Evolutionary conservation across 108 stramenopile species (phyloP), one percentile per base, ranked within the genome.

Genomic region (Skeletonema potamos): DNA sequence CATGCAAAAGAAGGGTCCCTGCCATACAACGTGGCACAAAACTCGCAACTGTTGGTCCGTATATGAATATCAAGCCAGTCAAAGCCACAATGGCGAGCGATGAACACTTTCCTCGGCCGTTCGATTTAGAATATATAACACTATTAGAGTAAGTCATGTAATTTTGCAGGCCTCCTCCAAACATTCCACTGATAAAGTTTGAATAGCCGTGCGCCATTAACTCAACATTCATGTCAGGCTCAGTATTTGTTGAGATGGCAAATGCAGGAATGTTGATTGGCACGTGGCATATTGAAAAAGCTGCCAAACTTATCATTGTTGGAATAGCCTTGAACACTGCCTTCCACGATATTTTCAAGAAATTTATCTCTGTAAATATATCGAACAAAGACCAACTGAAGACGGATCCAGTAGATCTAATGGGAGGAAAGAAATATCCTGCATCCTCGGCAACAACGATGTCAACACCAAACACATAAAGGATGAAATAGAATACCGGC

Each of bases 261-360:
- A 91, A 86, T 17, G 87, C 82, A 20, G 92, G 92, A 55, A 93
- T 88, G 62, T 91, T 93, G 70, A 93, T 90, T 18, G 92, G 92
- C 11, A 93, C 89, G 65, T 93, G 92, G 41, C 89, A 87, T 37
- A 93, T 64, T 10, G 82, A 80, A 68, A 92, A 92, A 26, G 78
- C 68, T 55, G 76, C 65, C 71, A 89, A 69, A 22, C 79, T 78
- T 11, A 88, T 9, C 57, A 88, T 64, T 0, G 87, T 87, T 15
- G 84, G 86, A 3, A 84, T 57, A 0, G 76, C 58, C 27, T 84
- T 73, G 17, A 46, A 15, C n/a, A 92, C 64, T 2, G 86, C 87
- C 9, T 33, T 54, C 85, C 85, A 92, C 5, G 82, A 84, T 13
- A 78, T 58, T 15, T 27, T 18, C 12, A 15, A 27, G 13, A 46